phyloP scores from a whole-genome alignment of 2,329 filamentous ascomycete species.

The Arthrinium phaeospermum region DNA sequence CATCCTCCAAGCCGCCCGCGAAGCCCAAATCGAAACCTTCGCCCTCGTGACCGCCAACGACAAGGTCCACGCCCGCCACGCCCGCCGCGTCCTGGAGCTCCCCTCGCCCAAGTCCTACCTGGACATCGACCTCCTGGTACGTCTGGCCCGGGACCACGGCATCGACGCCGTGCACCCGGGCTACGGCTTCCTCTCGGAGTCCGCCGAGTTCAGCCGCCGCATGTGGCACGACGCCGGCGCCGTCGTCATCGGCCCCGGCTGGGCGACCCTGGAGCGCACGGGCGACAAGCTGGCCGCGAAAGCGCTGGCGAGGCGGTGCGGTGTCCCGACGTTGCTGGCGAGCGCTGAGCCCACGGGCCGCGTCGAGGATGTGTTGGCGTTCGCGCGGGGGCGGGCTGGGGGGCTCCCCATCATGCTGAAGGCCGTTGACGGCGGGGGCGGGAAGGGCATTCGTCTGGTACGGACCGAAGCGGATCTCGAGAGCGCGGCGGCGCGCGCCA shows the following conservation, averaged over 20 bases:
- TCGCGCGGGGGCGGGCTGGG: conserved; percentile 33
- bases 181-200: conserved; percentile 69
- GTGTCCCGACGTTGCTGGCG: conserved; percentile 47
- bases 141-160: conserved; percentile 51
- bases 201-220: conserved; percentile 61
- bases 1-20: conserved; percentile 63
- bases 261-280: conserved; percentile 53
- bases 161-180: conserved; percentile 66
- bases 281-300: conserved; percentile 33
- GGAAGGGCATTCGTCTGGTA: conserved; percentile 63
- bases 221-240: conserved; percentile 57
- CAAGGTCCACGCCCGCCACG: conserved; percentile 56
- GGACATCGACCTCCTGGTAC: conserved; percentile 45
- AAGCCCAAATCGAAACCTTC: conserved; percentile 57
- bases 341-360: conserved; percentile 29
- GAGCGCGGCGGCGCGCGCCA: conserved; percentile 53
- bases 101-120: conserved; percentile 42
- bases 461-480: conserved; percentile 48
- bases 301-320: conserved; percentile 50
- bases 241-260: conserved; percentile 62
- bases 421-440: conserved; percentile 68
- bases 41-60: conserved; percentile 62
- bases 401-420: conserved; percentile 59
- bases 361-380: conserved; percentile 59
- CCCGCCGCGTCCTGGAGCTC: conserved; percentile 56